Evolutionary conservation across 2,329 filamentous ascomycete species (phyloP), one percentile per base, ranked within the genome.

Genomic region (Dendryphion nanum): DNA sequence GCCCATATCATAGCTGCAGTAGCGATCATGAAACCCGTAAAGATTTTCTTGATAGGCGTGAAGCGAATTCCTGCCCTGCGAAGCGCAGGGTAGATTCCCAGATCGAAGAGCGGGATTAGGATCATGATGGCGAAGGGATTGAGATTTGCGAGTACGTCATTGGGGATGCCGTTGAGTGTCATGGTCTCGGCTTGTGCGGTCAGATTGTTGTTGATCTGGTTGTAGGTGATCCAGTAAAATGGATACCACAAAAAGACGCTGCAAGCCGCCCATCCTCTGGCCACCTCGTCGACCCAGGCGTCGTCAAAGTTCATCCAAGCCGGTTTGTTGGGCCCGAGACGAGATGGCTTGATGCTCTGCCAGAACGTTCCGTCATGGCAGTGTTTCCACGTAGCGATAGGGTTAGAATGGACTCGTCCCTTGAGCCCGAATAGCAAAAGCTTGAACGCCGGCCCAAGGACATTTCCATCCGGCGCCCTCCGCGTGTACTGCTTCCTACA

Each of bases 271-370:
- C 60, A 40, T 41, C 84, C 85, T 62, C 85, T 81, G 37, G 74
- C 73, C 30, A 89, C 81, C 58, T 89, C 83, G 38, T 89, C 84
- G n/a, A 89, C 85, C 84, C 84, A 90, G 44, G 80, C 78, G 50
- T 89, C 86, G 45, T 89, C 85, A 51, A 87, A 89, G 0, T 79
- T 86, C 81, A 87, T 87, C 85, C 85, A 89, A 0, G 47, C 36
- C 0, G 84, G 84, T 39, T 78, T 78, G 38, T 74, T 55, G 0
- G 65, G 63, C 4, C 75, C 67, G 28, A 43, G 47, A 5, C 48
- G 37, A 30, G 47, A 83, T 3, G 84, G 84, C 65, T 84, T 85
- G 41, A 78, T 75, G 2, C 67, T 53, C 17, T 84, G 76, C 79
- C 83, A 87, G 64, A 84, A 74, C 7, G 71, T 70, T 13, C 67